A percentile compares a stretch with the other conserved stretches of the same genome.
phyloP scores from a whole-genome alignment of 345 rosid species.

The Ceriops decandra region DNA sequence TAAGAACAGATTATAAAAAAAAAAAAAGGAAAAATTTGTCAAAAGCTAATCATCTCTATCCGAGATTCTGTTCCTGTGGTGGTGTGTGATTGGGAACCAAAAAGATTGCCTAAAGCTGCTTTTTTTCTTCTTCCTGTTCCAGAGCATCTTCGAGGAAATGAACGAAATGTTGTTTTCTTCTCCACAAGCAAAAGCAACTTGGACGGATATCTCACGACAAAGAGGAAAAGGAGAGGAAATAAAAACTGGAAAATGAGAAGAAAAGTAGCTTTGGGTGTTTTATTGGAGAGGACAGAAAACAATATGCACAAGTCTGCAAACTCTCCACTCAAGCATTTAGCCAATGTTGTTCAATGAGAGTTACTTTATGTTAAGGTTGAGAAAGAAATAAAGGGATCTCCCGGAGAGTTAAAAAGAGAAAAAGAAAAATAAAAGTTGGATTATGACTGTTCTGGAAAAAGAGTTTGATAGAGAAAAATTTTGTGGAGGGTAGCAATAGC shows the following conservation, averaged over 20 bases:
- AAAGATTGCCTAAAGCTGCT: slow-evolving; percentile 47
- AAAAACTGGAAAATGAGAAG: background rate
- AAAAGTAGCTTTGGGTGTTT: slow-evolving; percentile 5
- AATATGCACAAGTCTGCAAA: slow-evolving; percentile 25
- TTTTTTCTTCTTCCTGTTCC: slow-evolving; percentile 27
- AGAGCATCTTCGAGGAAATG: slow-evolving; percentile 47
- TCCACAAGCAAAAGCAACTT: slow-evolving; percentile 24
- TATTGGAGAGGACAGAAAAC: slow-evolving; percentile 19
- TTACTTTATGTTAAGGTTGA: slow-evolving; percentile 12
- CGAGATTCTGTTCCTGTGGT: slow-evolving; percentile 63
- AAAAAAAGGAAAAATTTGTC: slow-evolving; percentile 7
- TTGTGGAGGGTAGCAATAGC: slow-evolving; percentile 19
- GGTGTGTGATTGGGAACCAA: slow-evolving; percentile 52
- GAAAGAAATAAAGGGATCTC: slow-evolving; percentile 11
- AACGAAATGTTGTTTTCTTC: slow-evolving; percentile 21
- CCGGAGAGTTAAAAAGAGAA: background rate
- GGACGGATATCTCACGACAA: slow-evolving; percentile 6
- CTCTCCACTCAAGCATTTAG: slow-evolving; percentile 15
- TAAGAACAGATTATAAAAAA: slow-evolving; percentile 9
- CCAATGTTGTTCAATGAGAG: background rate
- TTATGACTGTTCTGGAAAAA: slow-evolving; percentile 17
- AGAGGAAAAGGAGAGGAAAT: background rate
- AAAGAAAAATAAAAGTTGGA: background rate
- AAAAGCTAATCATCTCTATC: slow-evolving; percentile 48
- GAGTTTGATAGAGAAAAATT: slow-evolving; percentile 20